Evolutionary conservation across 1,139 yeast species (phyloP), one percentile per base, ranked within the genome.

Genomic region (Geotrichum histeridarum): DNA sequence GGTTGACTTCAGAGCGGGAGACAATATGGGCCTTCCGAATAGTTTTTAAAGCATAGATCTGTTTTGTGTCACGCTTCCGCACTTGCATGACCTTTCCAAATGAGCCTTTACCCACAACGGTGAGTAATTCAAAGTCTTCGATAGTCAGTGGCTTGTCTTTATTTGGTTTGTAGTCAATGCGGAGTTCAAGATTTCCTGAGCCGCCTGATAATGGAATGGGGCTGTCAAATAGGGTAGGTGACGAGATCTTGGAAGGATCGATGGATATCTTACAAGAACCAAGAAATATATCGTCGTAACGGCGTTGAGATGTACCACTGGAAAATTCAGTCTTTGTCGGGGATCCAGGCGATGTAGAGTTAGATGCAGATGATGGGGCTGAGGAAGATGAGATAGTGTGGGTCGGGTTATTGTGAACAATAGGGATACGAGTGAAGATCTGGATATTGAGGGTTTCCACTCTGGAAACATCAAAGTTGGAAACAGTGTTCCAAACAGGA

Each of bases 21-120:
- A 93, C 95, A 63, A 93, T 89, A 67, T 93, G 96, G 30, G 95
- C 90, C 68, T 93, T 93, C 63, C 98, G 79, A 60, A 93, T 82
- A 0, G 97, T 90, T 69, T 93, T 93, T 68, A 93, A 76, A 2
- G 99, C 99, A 70, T 93, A 93, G 39, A 93, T 84, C 67, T 91
- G 95, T 61, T 86, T 86, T 9, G 99, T 93, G 70, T 93, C 98
- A 63, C 87, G 87, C 73, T 93, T 93, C 57, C 90, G 83, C 46
- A 93, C 99, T 71, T 93, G 99, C 98, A 93, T 93, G 55, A 93
- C 99, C 71, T 94, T 93, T 54, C 99, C 99, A 71, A 93, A 94
- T 1, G 97, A 89, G 2, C 99, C 99, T 69, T 93, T 93, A 47
- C 99, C 99, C 56, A 93, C 89, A 18, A 93, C 99, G 70, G 93